phyloP scores from a whole-genome alignment of 495 filamentous ascomycete genomes.

The Xylaria sp. region DNA sequence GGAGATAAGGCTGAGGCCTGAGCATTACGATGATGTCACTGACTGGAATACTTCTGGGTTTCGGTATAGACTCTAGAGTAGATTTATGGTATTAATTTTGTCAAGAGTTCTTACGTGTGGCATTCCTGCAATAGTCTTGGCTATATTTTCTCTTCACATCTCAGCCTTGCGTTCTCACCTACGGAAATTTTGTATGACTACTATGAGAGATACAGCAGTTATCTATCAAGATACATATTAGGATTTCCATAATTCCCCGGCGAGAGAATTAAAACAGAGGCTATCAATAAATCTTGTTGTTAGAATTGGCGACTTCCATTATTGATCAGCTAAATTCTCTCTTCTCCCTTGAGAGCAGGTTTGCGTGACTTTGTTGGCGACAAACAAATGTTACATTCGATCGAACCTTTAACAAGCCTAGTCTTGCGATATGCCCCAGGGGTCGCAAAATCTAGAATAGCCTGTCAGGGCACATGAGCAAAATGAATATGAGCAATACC shows the following conservation, averaged over 20 bases:
- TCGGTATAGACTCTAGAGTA: slow-evolving; percentile 51
- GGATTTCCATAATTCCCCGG: not conserved
- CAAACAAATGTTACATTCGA: not conserved
- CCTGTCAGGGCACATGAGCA: not conserved
- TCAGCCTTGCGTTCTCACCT: not conserved
- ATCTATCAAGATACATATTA: not conserved
- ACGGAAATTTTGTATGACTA: not conserved
- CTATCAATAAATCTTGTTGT: not conserved
- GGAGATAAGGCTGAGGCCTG: slow-evolving; percentile 48
- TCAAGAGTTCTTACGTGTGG: not conserved
- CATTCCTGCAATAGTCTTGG: no score
- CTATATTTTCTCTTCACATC: not conserved
- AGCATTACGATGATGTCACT: slow-evolving; percentile 60
- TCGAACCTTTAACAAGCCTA: not conserved
- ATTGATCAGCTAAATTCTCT: no score
- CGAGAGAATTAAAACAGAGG: not conserved
- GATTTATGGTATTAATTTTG: not conserved
- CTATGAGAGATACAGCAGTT: not conserved
- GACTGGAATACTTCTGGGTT: slow-evolving; percentile 62
- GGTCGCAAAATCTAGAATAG: not conserved
- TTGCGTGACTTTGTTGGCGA: not conserved
- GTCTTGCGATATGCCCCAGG: not conserved
- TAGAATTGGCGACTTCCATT: no score
- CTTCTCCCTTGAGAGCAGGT: not conserved
- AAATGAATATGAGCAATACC: not conserved